Evolutionary conservation across 108 stramenopile species (phyloP).

Genomic region (Epithemia pelagica): DNA sequence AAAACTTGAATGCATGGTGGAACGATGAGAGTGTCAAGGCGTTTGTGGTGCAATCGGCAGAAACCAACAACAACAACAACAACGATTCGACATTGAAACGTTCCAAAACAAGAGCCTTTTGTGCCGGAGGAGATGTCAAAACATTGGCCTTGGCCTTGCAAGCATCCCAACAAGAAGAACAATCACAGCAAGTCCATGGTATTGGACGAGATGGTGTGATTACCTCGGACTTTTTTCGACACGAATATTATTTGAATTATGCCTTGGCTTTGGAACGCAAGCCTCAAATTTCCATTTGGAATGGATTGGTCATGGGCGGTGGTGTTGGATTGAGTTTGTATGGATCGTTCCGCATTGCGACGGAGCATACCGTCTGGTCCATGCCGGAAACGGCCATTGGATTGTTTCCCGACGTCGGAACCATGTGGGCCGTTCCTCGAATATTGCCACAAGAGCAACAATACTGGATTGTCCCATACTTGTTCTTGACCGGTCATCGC

Average conservation of each 20-base stretch:
- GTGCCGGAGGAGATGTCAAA: constrained; percentile 94
- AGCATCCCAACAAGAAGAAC: constrained; percentile 33
- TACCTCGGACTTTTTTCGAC: constrained; percentile 70
- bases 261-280: constrained; percentile 40
- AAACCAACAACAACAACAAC: neutral
- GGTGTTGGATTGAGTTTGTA: constrained; percentile 93
- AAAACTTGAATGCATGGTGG: constrained; percentile 50
- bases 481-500: constrained; percentile 89
- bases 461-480: constrained; percentile 59
- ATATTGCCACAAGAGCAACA: constrained; percentile 22
- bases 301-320: constrained; percentile 98
- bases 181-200: constrained; percentile 4
- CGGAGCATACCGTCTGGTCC: constrained; percentile 87
- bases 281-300: constrained; percentile 88
- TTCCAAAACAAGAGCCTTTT: constrained; percentile 65
- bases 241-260: constrained; percentile 87
- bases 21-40: constrained; percentile 28
- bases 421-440: constrained; percentile 84
- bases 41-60: constrained; percentile 40
- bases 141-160: constrained; percentile 32
- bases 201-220: constrained; percentile 13
- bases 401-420: constrained; percentile 96
- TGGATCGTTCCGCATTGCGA: constrained; percentile 90
- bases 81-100: neutral
- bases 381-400: constrained; percentile 99